A percentile compares a stretch with the other conserved stretches of the same genome.
These are phyloP conservation scores for Fusarium palustre DNA, from an alignment of 2,329 filamentous ascomycete genomes.

Conservation along the genomic window DNA sequence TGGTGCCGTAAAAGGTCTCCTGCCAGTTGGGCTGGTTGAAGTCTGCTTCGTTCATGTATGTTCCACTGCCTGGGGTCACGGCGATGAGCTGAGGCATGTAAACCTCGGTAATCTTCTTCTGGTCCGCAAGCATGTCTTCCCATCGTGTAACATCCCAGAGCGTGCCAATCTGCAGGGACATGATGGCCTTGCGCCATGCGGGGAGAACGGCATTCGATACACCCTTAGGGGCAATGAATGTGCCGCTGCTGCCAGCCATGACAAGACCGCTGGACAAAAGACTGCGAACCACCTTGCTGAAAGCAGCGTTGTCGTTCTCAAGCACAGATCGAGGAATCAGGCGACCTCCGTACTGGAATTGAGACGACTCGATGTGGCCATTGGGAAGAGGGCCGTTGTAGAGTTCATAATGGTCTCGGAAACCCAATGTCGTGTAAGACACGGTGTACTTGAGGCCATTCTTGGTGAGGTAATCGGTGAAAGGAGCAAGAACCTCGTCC, in stretches of 20 bases:
- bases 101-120: conserved; percentile 49
- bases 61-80: conserved; percentile 56
- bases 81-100: conserved; percentile 46
- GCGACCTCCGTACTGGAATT: conserved; percentile 54
- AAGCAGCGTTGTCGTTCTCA: conserved; percentile 47
- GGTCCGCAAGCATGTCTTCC: conserved; percentile 48
- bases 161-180: conserved; percentile 47
- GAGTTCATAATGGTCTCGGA: conserved; percentile 58
- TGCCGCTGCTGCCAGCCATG: conserved; percentile 45
- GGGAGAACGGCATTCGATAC: conserved; percentile 55
- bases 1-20: conserved; percentile 59
- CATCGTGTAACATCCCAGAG: conserved; percentile 47
- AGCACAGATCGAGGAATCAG: conserved; percentile 56
- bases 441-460: conserved; percentile 28
- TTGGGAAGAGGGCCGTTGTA: conserved; percentile 55
- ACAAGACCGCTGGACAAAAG: conserved; percentile 25
- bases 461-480: conserved; percentile 29
- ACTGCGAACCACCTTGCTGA: conserved; percentile 47
- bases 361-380: conserved; percentile 50
- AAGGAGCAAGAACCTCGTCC: conserved; percentile 55
- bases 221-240: conserved; percentile 39
- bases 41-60: conserved; percentile 66
- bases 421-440: conserved; percentile 38
- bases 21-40: conserved; percentile 59
- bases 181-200: conserved; percentile 54